Conservation (phyloP, 805 yeast genomes). For the Blastobotrys americana region DNA sequence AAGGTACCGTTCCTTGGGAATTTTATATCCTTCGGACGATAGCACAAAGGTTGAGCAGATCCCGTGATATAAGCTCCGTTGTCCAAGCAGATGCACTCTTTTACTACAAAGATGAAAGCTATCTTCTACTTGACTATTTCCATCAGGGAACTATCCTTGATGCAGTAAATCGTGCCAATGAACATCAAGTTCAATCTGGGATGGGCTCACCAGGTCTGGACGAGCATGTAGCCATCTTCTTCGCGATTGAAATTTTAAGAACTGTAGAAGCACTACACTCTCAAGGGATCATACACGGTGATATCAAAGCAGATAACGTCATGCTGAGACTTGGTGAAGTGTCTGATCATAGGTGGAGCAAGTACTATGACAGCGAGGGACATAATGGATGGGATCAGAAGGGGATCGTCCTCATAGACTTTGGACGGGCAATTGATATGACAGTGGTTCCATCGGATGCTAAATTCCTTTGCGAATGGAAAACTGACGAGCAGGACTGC, state of each 20-base stretch:
- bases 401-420: slow-evolving; percentile 66
- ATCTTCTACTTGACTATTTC: slow-evolving; percentile 54
- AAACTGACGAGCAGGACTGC: slow-evolving; percentile 62
- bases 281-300: slow-evolving; percentile 71
- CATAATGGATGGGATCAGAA: slow-evolving; percentile 42
- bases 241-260: slow-evolving; percentile 57
- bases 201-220: slow-evolving; percentile 35
- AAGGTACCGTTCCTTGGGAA: slow-evolving; percentile 73
- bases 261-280: slow-evolving; percentile 56
- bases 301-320: slow-evolving; percentile 78
- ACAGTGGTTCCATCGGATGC: slow-evolving; percentile 44
- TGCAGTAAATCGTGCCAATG: slow-evolving; percentile 44
- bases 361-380: slow-evolving; percentile 32
- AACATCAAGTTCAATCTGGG: background rate
- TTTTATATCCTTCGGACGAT: slow-evolving; percentile 61
- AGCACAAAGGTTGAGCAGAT: slow-evolving; percentile 31
- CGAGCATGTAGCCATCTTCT: slow-evolving; percentile 55
- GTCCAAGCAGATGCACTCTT: slow-evolving; percentile 47
- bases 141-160: slow-evolving; percentile 70
- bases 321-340: slow-evolving; percentile 51
- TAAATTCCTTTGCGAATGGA: slow-evolving; percentile 54
- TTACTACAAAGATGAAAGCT: slow-evolving; percentile 59
- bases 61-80: slow-evolving; percentile 33
- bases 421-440: slow-evolving; percentile 73
- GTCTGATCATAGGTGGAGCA: slow-evolving; percentile 17